phyloP scores from a whole-genome alignment of 2,329 filamentous ascomycete genomes.

The Calonectria henricotiae region DNA sequence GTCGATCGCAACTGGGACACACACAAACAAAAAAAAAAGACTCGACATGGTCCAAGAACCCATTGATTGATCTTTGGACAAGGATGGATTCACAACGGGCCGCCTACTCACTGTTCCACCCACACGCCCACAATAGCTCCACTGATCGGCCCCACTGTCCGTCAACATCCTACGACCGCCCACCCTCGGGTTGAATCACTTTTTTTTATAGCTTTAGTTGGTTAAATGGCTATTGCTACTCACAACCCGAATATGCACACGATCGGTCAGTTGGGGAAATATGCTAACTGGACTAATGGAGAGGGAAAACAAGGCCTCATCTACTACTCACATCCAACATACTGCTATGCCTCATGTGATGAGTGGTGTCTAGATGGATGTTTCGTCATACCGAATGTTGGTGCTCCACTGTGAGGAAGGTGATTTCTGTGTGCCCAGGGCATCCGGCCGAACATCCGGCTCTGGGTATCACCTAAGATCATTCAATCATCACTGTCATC shows the following conservation, averaged over 20 bases:
- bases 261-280: background rate
- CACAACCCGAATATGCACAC: background rate
- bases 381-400: slow-evolving; percentile 12
- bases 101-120: slow-evolving; percentile 21
- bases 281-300: background rate
- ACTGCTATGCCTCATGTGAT: background rate
- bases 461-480: slow-evolving; percentile 8
- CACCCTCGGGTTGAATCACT: background rate
- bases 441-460: slow-evolving; percentile 10
- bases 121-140: slow-evolving; percentile 28
- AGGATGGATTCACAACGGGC: slow-evolving; percentile 37
- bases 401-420: slow-evolving; percentile 19
- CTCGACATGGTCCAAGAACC: slow-evolving; percentile 10
- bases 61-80: slow-evolving; percentile 5
- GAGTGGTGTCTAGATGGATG: background rate
- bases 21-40: background rate
- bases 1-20: slow-evolving; percentile 1
- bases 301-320: background rate
- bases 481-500: slow-evolving; percentile 26
- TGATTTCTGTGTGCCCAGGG: background rate
- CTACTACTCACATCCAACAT: background rate
- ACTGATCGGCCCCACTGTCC: slow-evolving; percentile 46
- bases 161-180: slow-evolving; percentile 27
- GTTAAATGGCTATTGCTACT: background rate
- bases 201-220: slow-evolving; percentile 4